phyloP scores from a whole-genome alignment of 192 early-diverging fungal genomes.

The Podila minutissima region DNA sequence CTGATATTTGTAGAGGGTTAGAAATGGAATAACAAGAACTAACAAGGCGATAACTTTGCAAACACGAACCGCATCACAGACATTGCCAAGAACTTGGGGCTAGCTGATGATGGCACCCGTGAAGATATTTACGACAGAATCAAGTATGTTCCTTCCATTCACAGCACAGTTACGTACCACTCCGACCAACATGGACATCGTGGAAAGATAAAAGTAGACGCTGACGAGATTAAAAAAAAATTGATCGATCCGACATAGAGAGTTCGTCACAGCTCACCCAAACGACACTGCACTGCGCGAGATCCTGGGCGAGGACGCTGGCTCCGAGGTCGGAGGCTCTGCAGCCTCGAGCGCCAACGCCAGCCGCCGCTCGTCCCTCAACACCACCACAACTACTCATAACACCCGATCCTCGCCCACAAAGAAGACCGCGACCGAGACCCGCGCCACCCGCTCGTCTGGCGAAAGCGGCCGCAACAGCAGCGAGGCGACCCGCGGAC shows the following conservation, averaged over 20 bases:
- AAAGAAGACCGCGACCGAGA: background rate
- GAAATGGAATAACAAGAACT: too few relatives aligned
- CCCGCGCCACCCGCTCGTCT: background rate
- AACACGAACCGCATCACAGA: background rate
- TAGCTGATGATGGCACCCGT: slow-evolving; percentile 29
- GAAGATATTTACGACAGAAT: slow-evolving; percentile 41
- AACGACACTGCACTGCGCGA: background rate
- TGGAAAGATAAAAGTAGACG: too few relatives aligned
- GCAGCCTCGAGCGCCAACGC: too few relatives aligned
- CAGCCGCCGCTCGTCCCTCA: background rate
- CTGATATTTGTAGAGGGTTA: too few relatives aligned
- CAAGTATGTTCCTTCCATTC: slow-evolving; percentile 12
- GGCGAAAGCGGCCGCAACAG: slow-evolving; percentile 13
- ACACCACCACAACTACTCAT: background rate
- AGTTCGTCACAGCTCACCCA: background rate
- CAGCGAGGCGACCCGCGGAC: slow-evolving; percentile 10
- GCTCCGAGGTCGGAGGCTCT: background rate
- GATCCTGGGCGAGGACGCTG: background rate
- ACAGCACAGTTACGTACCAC: background rate
- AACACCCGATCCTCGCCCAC: background rate
- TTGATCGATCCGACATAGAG: background rate
- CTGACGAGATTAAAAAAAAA: background rate
- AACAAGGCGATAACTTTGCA: background rate
- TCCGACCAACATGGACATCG: too few relatives aligned
- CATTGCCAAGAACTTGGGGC: slow-evolving; percentile 16